Evolutionary conservation across 1,139 yeast species (phyloP).

Genomic region (Debaryomycetaceae sp.): DNA sequence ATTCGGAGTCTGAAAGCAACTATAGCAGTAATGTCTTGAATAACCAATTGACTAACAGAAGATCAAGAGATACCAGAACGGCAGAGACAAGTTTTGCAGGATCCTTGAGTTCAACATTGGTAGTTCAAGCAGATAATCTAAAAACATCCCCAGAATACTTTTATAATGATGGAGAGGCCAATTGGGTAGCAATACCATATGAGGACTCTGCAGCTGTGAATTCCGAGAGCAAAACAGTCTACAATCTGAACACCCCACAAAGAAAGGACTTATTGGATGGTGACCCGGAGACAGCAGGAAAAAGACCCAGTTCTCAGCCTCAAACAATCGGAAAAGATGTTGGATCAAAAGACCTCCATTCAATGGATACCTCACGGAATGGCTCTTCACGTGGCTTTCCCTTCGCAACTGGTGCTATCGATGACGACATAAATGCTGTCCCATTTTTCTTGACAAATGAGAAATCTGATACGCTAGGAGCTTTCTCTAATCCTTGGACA

Average conservation of each 20-base stretch:
- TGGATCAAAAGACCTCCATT: background rate
- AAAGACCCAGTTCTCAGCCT: background rate
- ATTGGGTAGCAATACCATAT: constrained; percentile 31
- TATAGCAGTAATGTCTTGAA: background rate
- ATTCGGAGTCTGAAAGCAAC: background rate
- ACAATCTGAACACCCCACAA: background rate
- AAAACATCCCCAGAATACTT: constrained; percentile 12
- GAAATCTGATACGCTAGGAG: background rate
- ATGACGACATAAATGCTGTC: background rate
- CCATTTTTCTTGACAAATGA: no score
- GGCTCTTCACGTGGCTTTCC: background rate
- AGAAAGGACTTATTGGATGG: background rate
- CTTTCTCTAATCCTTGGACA: constrained; percentile 4
- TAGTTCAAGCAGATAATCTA: background rate
- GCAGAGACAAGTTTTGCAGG: background rate
- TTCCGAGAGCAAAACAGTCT: background rate
- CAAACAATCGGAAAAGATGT: no score
- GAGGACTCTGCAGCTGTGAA: constrained; percentile 13
- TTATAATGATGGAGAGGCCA: constrained; percentile 30
- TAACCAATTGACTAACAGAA: background rate
- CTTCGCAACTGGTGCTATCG: background rate
- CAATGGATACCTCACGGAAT: background rate
- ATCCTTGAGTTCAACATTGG: background rate
- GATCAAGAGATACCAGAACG: background rate
- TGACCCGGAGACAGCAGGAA: no score